Conservation (phyloP, 208 protist species). For the Leishmania guyanensis region DNA sequence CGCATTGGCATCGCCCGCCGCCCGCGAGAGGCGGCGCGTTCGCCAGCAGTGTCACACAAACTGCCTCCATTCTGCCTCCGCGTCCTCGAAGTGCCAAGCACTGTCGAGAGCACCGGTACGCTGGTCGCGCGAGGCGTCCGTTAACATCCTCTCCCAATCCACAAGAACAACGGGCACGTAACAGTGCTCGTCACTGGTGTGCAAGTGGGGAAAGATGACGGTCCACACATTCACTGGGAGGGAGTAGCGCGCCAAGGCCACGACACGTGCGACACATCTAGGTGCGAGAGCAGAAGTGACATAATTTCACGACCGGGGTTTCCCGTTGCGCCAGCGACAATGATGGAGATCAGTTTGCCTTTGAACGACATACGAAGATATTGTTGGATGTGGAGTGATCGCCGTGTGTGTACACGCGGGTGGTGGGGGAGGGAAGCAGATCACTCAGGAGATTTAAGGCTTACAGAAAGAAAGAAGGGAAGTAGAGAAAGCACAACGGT, state of each 20-base stretch:
- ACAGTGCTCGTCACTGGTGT: constrained; percentile 50
- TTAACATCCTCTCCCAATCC: constrained; percentile 57
- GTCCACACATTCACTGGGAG: constrained; percentile 60
- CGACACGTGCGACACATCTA: constrained; percentile 52
- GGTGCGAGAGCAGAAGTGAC: constrained; percentile 68
- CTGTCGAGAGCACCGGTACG: constrained; percentile 49
- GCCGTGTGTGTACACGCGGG: not conserved
- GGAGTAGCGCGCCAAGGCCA: constrained; percentile 55
- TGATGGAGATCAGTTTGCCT: constrained; percentile 55
- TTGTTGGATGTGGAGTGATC: not conserved
- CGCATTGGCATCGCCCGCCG: constrained; percentile 8
- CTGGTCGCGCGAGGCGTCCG: constrained; percentile 49
- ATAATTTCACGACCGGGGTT: constrained; percentile 52
- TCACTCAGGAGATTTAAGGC: not conserved
- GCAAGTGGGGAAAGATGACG: constrained; percentile 48
- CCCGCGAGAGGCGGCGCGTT: constrained; percentile 2
- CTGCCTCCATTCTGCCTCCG: constrained; percentile 20
- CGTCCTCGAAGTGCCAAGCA: constrained; percentile 40
- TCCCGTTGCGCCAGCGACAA: constrained; percentile 65
- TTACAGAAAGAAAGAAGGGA: not conserved
- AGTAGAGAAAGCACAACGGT: not conserved
- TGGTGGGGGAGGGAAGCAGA: not conserved
- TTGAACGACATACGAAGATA: constrained; percentile 25
- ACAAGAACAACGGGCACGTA: constrained; percentile 62
- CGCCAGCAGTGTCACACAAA: constrained; percentile 12